A percentile compares a stretch with the other conserved stretches of the same genome.
These are phyloP conservation scores for Aspergillus persii DNA, from an alignment of 2,329 filamentous ascomycete species.

Conservation along the genomic window DNA sequence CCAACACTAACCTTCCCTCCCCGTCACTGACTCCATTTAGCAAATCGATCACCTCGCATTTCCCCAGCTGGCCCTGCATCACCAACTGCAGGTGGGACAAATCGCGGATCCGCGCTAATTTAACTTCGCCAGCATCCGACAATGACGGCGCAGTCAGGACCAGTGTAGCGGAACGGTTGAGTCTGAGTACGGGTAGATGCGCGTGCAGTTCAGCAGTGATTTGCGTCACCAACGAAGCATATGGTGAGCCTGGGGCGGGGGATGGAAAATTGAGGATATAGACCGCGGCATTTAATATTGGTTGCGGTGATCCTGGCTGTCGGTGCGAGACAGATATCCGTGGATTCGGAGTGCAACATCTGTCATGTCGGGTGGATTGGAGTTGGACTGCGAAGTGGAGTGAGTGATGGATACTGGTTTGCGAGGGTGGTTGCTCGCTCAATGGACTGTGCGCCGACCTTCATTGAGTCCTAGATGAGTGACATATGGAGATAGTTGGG, in stretches of 20 bases:
- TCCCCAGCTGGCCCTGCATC: slow-evolving; percentile 27
- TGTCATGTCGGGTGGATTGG: slow-evolving; percentile 3
- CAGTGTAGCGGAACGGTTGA: slow-evolving; percentile 23
- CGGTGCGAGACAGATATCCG: not conserved
- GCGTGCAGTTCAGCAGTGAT: slow-evolving; percentile 30
- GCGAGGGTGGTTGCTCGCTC: slow-evolving; percentile 5
- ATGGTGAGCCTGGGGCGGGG: slow-evolving; percentile 8
- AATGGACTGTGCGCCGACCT: slow-evolving; percentile 7
- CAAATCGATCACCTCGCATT: slow-evolving; percentile 28
- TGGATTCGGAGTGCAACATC: not conserved
- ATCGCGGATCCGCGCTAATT: slow-evolving; percentile 26
- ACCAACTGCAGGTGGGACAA: slow-evolving; percentile 30
- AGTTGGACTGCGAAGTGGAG: slow-evolving; percentile 7
- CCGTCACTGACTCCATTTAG: slow-evolving; percentile 26
- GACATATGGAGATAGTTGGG: not conserved
- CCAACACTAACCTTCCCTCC: slow-evolving; percentile 21
- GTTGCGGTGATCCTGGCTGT: slow-evolving; percentile 1
- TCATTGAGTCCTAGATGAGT: not conserved
- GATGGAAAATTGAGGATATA: slow-evolving; percentile 34
- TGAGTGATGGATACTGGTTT: slow-evolving; percentile 7
- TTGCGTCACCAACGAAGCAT: slow-evolving; percentile 7
- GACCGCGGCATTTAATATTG: slow-evolving; percentile 28
- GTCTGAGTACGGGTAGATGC: slow-evolving; percentile 32
- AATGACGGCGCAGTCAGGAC: slow-evolving; percentile 28
- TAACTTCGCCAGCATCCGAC: slow-evolving; percentile 23